Conservation (phyloP, 23 red algal species). For the Gracilaria vermiculophylla region DNA sequence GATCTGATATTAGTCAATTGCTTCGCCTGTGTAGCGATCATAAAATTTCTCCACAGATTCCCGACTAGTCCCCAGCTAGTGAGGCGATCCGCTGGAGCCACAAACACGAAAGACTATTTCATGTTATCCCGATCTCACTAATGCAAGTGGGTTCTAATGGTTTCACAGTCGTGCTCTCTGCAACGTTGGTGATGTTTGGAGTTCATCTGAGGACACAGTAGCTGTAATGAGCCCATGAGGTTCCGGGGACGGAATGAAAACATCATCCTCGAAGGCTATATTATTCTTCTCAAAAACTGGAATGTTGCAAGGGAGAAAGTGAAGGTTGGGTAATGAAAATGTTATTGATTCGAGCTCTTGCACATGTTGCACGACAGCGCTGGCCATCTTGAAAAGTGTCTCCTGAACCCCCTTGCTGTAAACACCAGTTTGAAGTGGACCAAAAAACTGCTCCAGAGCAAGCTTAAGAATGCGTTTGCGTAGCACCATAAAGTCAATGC, state of each 20-base stretch:
- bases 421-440: conserved; percentile 39
- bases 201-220: conserved; percentile 1
- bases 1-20: too few relatives aligned
- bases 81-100: too few relatives aligned
- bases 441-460: conserved; percentile 61
- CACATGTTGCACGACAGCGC: conserved; percentile 10
- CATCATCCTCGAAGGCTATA: conserved; percentile 63
- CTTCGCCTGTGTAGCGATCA: too few relatives aligned
- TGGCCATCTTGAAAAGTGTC: conserved; percentile 75
- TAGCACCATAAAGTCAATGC: not conserved
- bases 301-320: conserved; percentile 70
- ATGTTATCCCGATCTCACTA: not conserved
- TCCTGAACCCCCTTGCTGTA: conserved; percentile 87
- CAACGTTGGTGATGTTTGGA: not conserved
- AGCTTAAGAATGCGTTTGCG: not conserved
- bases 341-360: conserved; percentile 36
- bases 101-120: too few relatives aligned
- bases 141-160: not conserved
- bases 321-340: conserved; percentile 76
- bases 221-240: conserved; percentile 78
- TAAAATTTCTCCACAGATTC: too few relatives aligned
- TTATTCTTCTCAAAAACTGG: conserved; percentile 64
- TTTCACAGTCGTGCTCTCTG: not conserved
- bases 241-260: conserved; percentile 82
- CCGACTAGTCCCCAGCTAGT: too few relatives aligned